phyloP scores from a whole-genome alignment of 345 rosid genomes.

The Murraya koenigii region DNA sequence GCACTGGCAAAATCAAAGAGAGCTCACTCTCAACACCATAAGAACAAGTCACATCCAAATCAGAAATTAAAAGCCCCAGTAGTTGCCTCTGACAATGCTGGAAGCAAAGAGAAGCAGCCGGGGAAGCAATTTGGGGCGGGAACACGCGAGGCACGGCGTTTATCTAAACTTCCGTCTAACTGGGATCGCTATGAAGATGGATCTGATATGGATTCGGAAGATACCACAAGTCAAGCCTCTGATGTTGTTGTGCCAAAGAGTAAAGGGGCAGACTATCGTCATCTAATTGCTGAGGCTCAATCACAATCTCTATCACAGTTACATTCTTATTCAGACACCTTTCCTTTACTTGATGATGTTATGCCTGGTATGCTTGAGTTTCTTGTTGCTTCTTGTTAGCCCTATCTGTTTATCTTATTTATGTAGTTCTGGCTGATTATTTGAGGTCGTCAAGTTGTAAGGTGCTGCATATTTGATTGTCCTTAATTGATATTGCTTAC shows the following conservation, averaged over 20 bases:
- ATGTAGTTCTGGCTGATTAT: neutral
- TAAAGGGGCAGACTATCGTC: conserved; percentile 73
- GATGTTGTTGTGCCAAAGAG: conserved; percentile 60
- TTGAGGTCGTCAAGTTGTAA: neutral
- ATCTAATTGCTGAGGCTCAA: conserved; percentile 69
- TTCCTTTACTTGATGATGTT: conserved; percentile 50
- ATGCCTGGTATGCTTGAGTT: conserved; percentile 44
- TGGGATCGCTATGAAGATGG: conserved; percentile 73
- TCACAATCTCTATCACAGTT: conserved; percentile 46
- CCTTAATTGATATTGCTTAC: neutral
- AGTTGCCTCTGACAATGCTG: conserved; percentile 19
- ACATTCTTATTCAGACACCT: conserved; percentile 27
- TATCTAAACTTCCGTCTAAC: conserved; percentile 63
- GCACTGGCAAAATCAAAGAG: conserved; percentile 85
- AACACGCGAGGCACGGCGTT: conserved; percentile 28
- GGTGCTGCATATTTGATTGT: neutral
- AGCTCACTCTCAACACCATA: conserved; percentile 74
- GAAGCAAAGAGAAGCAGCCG: conserved; percentile 22
- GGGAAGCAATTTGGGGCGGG: conserved; percentile 43
- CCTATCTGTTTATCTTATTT: neutral
- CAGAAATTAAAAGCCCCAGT: conserved; percentile 39
- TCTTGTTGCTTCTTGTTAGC: neutral
- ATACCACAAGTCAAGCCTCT: conserved; percentile 15
- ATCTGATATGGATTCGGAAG: conserved; percentile 27
- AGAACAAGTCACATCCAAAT: conserved; percentile 45